Base-by-base conservation (phyloP, 2,329 filamentous ascomycete species). In the Colletotrichum trifolii region DNA sequence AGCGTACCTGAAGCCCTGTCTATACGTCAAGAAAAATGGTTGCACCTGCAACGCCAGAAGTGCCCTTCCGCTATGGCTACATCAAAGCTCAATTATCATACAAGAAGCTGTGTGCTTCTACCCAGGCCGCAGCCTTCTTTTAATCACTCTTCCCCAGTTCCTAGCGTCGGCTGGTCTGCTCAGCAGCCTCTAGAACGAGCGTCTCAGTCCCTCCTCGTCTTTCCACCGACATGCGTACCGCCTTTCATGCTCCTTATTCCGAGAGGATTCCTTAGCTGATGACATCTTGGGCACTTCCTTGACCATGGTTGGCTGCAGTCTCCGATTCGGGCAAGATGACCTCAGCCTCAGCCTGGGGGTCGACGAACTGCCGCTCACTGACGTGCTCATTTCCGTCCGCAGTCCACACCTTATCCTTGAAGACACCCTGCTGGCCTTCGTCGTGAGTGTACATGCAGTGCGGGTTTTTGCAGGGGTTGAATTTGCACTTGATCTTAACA, bases 381-480 rank as follows among this genome's bases (percentile, higher is more conserved):
- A 97, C 89, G 76, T 97, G 93, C 62, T 87, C 82, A 70, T 84
- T 74, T 25, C 78, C 71, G 10, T 85, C 86, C 3, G 93, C 87
- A 15, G 90, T 94, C 95, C 95, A 98, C 35, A 96, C 93, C 80
- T 97, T 97, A 77, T 96, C 93, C 67, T 90, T 87, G 78, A 94
- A 95, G 12, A 87, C 88, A 54, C 92, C 93, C 71, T 92, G 89
- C 81, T 99, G 96, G 11, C 95, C 96, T 59, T 96, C 93, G 45
- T 89, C 91, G 77, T 99, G 96, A 78, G 94, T 94, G 81, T 93
- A 98, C 5, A 89, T 85, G 77, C 96, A 99, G 71, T 83, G 86
- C n/a, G 91, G 87, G 80, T 97, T 97, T 68, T 93, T 87, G 79
- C 96, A 99, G 1, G 95, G 96, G 71, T 89, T 94, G 81, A 91